A percentile compares a stretch with the other conserved stretches of the same genome.
Conservation (phyloP, 73 alveolate species). For the Tetrahymena thermophila region DNA sequence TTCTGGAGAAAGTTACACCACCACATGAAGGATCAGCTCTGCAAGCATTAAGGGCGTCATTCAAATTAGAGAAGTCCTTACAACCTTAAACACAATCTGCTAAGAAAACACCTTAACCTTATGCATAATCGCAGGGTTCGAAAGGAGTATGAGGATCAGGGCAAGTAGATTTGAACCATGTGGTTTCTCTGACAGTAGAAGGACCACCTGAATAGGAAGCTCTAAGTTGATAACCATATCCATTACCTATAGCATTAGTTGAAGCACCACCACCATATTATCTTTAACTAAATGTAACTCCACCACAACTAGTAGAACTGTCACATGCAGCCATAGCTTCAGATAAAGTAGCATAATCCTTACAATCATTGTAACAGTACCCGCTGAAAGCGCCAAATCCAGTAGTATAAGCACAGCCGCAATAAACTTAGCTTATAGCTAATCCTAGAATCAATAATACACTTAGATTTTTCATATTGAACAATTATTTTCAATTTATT, state of each 20-base stretch:
- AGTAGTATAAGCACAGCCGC: neutral
- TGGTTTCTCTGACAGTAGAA: neutral
- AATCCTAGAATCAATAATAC: neutral
- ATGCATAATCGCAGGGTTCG: neutral
- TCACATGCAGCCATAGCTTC: neutral
- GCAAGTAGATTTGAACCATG: neutral
- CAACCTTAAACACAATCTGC: neutral
- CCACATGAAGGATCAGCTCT: neutral
- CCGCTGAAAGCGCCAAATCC: neutral
- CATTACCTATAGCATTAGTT: neutral
- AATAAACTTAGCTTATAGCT: neutral
- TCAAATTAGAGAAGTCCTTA: neutral
- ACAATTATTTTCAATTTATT: neutral
- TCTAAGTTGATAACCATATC: neutral
- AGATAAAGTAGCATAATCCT: neutral
- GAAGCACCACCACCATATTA: neutral
- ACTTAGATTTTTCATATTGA: neutral
- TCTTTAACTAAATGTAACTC: neutral
- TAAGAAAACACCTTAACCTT: neutral
- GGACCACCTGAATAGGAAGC: neutral
- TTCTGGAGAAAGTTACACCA: neutral
- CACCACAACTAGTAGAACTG: neutral
- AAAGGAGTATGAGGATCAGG: neutral
- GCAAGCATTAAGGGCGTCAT: neutral
- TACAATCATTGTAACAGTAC: neutral